Evolutionary conservation across 1,139 yeast species (phyloP), one percentile per base, ranked within the genome.

Genomic region (Geotrichum carabidarum): DNA sequence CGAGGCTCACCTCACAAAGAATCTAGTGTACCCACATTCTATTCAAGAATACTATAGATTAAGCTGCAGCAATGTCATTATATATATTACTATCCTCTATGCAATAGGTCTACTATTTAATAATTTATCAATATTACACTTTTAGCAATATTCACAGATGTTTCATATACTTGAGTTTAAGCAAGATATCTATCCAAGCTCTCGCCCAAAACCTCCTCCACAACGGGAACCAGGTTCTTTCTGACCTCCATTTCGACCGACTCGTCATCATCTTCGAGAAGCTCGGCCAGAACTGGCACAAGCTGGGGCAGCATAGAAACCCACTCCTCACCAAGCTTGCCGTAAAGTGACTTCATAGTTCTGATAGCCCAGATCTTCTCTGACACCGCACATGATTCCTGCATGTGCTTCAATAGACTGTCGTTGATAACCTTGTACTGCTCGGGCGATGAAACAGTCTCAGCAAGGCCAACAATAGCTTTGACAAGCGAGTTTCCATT

Each of bases 301-400:
- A 93, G 78, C 65, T 93, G 96, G 30, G 99, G 99, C 66, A 93
- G 78, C 75, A 87, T 79, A 40, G 85, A 75, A 60, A 93, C 79
- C 99, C 99, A 93, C 69, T 84, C 90, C 66, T 93, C 98, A 52
- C 98, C 98, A 68, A 90, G 84, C 75, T 87, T 87, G 62, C 87
- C 87, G 78, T 90, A 93, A 43, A 93, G 81, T 30, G 82, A 77
- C 71, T 88, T 88, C 71, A 91, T 79, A 1, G 88, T 77, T 68
- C 85, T 82, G 53, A 89, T 79, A 34, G 96, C 82, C 95, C 96
- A 88, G 62, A 85, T 78, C 76, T 90, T 90, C 64, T 82, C 86
- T 54, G 72, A 71, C 14, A 82, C 59, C 1, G 58, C 50, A 48
- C 68, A 61, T 8, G 59, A 54, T 31, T 79, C 76, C 65, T 76